Base-by-base conservation (phyloP, 257 asterid species). In the Buddleja alternifolia region DNA sequence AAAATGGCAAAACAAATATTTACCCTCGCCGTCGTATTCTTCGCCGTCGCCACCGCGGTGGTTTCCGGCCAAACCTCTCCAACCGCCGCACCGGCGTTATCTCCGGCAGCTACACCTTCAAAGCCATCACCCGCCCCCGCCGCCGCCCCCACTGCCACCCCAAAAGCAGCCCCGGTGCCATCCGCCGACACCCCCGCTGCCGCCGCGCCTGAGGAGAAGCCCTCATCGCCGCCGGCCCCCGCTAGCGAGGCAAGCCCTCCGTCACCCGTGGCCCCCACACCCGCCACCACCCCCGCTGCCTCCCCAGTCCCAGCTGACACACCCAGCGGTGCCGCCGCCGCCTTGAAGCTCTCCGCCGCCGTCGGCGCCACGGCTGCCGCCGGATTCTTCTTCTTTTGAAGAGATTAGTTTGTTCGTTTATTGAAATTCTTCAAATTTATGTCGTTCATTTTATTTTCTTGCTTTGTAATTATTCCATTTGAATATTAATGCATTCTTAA, bases 1-100 rank as follows among this genome's bases (percentile, higher is more conserved):
- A 80, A 72, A 75, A 89, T 89, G 96, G 90, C 85, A 10, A 89
- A 89, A 32, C 92, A 82, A 46, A 51, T 63, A 66, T 41, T 79
- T 51, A 81, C 73, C 12, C 75, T 87, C 36, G 88, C 86, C 25
- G 34, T 87, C 23, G 21, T 85, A 61, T 63, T 85, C 67, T 73
- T 81, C 51, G 91, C 83, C 59, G 93, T 77, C 67, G 34, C 78
- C 10, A 77, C 73, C 2, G 92, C 86, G 3, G 75, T 70, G 63
- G 90, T 69, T 15, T 75, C 95, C 12, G 90, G 89, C 63, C 74
- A 82, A 48, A 59, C 56, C 0, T 58, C 86, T 15, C 90, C 90
- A 0, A 67, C 57, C 53, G 8, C 41, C 4, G 56, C 83, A 36
- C 86, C 93, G 0, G 39, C 88, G 0, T 15, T 76, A 3, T 66